These are phyloP conservation scores for Fraxinus angustifolia DNA, from an alignment of 305 asterid species.

Conservation along the genomic window DNA sequence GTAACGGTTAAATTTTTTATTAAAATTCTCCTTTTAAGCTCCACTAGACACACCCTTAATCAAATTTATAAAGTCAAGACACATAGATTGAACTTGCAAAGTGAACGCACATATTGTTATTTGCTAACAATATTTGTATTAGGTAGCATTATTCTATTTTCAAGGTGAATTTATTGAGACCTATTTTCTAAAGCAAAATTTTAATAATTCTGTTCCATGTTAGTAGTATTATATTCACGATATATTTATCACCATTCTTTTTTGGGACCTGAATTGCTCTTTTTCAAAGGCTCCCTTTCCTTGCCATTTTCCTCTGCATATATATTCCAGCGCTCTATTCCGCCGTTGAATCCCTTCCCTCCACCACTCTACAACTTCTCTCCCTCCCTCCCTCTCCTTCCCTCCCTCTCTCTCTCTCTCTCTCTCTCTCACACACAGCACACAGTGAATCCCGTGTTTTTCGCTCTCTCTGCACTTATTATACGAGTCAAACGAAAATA, in stretches of 20 bases:
- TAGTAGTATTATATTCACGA: not conserved
- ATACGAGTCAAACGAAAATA: not conserved
- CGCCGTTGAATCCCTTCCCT: slow-evolving; percentile 6
- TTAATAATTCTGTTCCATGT: not conserved
- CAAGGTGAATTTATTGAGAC: too few relatives aligned
- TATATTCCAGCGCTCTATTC: not conserved
- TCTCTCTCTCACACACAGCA: not conserved
- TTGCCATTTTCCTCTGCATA: not conserved
- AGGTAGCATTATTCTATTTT: too few relatives aligned
- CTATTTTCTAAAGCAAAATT: not conserved
- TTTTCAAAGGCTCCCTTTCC: slow-evolving; percentile 23
- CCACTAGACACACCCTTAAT: too few relatives aligned
- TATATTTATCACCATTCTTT: slow-evolving; percentile 17
- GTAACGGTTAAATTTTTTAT: too few relatives aligned
- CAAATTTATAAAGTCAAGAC: too few relatives aligned
- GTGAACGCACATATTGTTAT: too few relatives aligned
- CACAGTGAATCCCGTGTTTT: not conserved
- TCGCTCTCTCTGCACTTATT: not conserved
- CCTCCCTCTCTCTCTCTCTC: not conserved
- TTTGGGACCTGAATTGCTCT: slow-evolving; percentile 12
- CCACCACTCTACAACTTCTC: not conserved
- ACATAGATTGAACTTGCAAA: too few relatives aligned
- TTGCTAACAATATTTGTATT: too few relatives aligned
- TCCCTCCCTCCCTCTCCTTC: not conserved
- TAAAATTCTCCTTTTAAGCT: too few relatives aligned